A percentile compares a stretch with the other conserved stretches of the same genome.
Evolutionary conservation across 805 yeast genomes (phyloP).

Genomic region (Candida endomychidarum): DNA sequence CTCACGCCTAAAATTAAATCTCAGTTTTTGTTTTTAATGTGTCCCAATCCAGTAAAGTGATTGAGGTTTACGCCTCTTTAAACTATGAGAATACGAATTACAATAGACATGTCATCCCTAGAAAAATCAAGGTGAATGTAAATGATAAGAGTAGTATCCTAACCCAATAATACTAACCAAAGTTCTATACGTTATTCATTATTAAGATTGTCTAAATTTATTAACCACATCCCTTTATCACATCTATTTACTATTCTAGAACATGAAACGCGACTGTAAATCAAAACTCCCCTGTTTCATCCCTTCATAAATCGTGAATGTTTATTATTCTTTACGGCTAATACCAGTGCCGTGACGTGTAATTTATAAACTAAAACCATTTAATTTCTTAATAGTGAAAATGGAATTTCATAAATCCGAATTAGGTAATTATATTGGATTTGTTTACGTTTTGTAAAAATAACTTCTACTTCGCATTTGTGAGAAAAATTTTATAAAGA

Average conservation of each 20-base stretch:
- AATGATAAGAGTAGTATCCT: background rate
- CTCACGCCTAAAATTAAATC: background rate
- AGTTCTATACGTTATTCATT: no score
- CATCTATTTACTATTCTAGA: no score
- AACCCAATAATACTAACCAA: background rate
- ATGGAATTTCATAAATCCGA: slow-evolving; percentile 3
- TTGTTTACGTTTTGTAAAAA: slow-evolving; percentile 13
- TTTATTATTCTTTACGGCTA: no score
- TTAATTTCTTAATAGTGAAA: background rate
- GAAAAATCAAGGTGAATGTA: background rate
- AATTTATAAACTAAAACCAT: no score
- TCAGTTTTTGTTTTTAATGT: slow-evolving; percentile 2
- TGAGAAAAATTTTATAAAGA: slow-evolving; percentile 10
- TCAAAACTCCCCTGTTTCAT: background rate
- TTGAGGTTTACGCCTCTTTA: slow-evolving; percentile 1
- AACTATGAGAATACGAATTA: slow-evolving; percentile 1
- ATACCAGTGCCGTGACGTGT: background rate
- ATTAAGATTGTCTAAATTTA: no score
- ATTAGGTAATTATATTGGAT: slow-evolving; percentile 9
- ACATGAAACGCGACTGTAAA: background rate
- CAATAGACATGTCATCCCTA: background rate
- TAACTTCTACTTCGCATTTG: slow-evolving; percentile 4
- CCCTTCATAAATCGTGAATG: background rate
- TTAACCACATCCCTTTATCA: no score
- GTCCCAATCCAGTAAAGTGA: slow-evolving; percentile 3